Base-by-base conservation (phyloP, 495 filamentous ascomycete species). In the Aspergillus incahuasiensis region DNA sequence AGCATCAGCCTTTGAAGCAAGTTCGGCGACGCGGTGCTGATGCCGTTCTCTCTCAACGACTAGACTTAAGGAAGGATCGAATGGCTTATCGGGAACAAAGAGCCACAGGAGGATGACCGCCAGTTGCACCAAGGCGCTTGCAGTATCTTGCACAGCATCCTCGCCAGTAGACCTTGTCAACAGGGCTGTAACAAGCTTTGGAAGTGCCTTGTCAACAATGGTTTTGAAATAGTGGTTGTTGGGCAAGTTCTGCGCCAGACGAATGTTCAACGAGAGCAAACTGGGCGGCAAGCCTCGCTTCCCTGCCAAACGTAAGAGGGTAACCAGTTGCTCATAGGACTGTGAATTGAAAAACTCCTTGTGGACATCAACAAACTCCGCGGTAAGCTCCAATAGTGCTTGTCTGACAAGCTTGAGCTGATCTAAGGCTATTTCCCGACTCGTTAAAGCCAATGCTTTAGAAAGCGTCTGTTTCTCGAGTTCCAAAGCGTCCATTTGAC, bases 1-100 rank as follows among this genome's bases (percentile, higher is more conserved):
- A 2, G 84, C 82, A 18, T 79, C 57, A 6, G 88, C 76, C 58
- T 86, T 85, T 0, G 67, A 58, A 19, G 75, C 65, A 13, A 96
- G 62, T 28, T 78, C 75, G 7, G 61, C 54, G 28, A 77, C 78
- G 2, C 85, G 70, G 49, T 83, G 75, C 2, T 76, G 59, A 55
- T 94, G 82, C 16, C 86, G 79, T 55, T 84, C 77, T 28, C 83
- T 79, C 59, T 91, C 83, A 5, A 97, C 74, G 38, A 86, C 79
- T n/a, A 87, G 78, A 52, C 82, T 80, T 52, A 92, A 74, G 21
- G 92, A 89, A 12, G 94, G 94, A 67, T 99, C 94, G 55, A 88
- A 92, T 3, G 87, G 79, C 63, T 84, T 83, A 65, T 95, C 86
- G 0, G 95, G 91, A 3, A 97, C 85, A 61, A 91, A 97, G 7